A percentile compares a stretch with the other conserved stretches of the same genome.
These are phyloP conservation scores for Trichoderma sp. DNA, from an alignment of 2,329 filamentous ascomycete genomes.

Conservation along the genomic window DNA sequence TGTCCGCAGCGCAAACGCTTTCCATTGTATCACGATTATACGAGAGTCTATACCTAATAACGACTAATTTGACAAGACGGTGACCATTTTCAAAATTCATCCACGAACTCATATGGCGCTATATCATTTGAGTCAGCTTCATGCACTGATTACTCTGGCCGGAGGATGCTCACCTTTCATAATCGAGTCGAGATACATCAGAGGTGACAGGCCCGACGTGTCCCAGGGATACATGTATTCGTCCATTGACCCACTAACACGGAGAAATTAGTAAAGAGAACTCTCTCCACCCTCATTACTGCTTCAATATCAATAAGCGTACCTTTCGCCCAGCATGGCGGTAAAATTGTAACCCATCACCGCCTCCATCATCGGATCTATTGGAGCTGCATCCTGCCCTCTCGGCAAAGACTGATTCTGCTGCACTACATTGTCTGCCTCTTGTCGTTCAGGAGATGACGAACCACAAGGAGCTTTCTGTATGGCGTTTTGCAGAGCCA, in stretches of 20 bases:
- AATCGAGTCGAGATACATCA: constrained; percentile 14
- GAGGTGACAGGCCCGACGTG: background rate
- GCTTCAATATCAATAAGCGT: background rate
- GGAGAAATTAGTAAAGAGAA: background rate
- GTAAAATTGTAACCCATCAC: background rate
- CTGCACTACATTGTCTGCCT: background rate
- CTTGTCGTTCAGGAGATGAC: background rate
- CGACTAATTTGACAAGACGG: background rate
- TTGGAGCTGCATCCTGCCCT: background rate
- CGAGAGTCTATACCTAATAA: background rate
- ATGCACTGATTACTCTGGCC: background rate
- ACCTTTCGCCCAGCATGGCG: background rate
- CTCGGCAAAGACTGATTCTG: background rate
- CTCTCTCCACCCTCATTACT: no score
- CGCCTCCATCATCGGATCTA: background rate
- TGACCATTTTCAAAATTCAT: background rate
- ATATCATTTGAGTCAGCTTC: background rate
- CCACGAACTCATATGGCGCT: background rate
- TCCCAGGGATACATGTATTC: constrained; percentile 3
- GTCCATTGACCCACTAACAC: background rate
- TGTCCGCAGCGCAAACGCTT: background rate
- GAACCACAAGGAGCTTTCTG: background rate
- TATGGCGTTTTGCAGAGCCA: constrained; percentile 13
- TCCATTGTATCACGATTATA: background rate
- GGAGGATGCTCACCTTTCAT: constrained; percentile 11